These are phyloP conservation scores for Cordyceps tenuipes DNA, from an alignment of 2,329 filamentous ascomycete species.

Conservation along the genomic window DNA sequence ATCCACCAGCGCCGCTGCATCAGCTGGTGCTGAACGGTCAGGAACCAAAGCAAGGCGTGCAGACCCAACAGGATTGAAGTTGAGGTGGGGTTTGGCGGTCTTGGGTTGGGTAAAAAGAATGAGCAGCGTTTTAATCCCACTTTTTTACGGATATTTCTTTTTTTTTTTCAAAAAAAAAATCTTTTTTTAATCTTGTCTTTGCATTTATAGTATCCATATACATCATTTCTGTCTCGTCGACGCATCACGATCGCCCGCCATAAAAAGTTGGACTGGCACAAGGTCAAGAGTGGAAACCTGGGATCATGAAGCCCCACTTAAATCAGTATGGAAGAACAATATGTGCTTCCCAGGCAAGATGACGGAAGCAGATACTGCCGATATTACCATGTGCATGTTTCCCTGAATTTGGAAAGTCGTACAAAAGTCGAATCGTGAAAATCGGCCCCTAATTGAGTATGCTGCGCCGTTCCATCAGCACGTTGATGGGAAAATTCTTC, in stretches of 20 bases:
- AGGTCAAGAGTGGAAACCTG: not conserved
- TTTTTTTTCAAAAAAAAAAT: no score
- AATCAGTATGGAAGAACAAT: not conserved
- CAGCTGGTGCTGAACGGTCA: not conserved
- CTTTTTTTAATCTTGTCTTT: not conserved
- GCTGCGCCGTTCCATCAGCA: not conserved
- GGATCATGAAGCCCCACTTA: not conserved
- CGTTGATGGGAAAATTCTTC: not conserved
- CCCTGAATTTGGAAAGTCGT: not conserved
- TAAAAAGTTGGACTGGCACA: not conserved
- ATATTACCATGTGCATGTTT: not conserved
- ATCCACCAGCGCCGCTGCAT: not conserved
- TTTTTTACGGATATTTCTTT: not conserved
- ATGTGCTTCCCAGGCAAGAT: not conserved
- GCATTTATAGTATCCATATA: not conserved
- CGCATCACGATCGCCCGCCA: slow-evolving; percentile 4
- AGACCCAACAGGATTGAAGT: not conserved
- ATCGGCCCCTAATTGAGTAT: not conserved
- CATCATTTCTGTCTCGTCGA: not conserved
- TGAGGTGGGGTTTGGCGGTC: not conserved
- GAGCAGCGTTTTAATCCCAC: not conserved
- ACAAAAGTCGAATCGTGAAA: not conserved
- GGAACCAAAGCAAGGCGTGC: not conserved
- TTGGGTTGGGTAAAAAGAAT: slow-evolving; percentile 8
- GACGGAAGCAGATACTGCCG: not conserved